Evolutionary conservation across 208 protist genomes (phyloP).

Genomic region (Trypanosomatidae sp.): DNA sequence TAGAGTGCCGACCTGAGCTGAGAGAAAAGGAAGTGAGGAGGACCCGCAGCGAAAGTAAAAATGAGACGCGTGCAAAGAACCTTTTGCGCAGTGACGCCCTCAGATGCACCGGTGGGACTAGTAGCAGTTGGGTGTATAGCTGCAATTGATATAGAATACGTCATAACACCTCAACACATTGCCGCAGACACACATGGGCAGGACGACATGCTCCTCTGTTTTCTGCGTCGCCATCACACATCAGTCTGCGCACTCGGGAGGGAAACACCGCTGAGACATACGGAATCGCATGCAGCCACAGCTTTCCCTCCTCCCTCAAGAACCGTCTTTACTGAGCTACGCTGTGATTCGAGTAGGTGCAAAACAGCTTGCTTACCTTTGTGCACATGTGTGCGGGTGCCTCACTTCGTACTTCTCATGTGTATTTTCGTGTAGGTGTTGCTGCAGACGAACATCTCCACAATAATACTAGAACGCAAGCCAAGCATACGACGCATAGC

Average conservation of each 20-base stretch:
- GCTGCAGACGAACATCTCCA: no score
- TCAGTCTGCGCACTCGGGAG: background rate
- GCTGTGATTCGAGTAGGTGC: background rate
- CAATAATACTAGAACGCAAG: background rate
- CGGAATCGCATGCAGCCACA: no score
- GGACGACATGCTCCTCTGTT: background rate
- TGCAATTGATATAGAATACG: background rate
- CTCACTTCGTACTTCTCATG: background rate
- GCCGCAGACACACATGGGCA: background rate
- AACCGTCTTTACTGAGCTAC: background rate
- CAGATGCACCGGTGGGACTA: background rate
- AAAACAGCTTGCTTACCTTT: background rate
- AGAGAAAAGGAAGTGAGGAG: background rate
- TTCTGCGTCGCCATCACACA: background rate
- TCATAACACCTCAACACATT: background rate
- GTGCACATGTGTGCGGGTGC: background rate
- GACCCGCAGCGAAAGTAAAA: background rate
- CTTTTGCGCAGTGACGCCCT: background rate
- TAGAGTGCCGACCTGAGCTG: background rate
- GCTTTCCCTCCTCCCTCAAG: background rate
- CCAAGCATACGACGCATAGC: background rate
- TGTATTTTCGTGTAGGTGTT: background rate
- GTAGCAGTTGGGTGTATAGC: background rate
- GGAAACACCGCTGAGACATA: background rate
- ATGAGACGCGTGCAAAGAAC: background rate